These are phyloP conservation scores for Aspergillus sp. DNA, from an alignment of 2,329 filamentous ascomycete genomes.

Conservation along the genomic window DNA sequence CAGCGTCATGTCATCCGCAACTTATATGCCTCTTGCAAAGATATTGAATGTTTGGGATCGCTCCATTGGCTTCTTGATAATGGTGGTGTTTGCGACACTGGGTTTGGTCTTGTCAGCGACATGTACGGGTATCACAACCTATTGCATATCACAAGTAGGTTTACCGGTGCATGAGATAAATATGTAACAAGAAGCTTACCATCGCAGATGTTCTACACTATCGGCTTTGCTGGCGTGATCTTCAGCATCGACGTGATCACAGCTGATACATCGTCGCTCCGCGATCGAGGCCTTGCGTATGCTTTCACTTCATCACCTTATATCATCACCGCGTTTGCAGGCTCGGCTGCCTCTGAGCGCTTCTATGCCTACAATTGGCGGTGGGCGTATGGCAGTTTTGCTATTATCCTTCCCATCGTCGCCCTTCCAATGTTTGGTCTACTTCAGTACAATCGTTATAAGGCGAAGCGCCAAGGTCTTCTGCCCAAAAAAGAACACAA, in stretches of 20 bases:
- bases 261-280: conserved; percentile 61
- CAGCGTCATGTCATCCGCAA: conserved; percentile 56
- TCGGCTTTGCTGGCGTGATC: conserved; percentile 57
- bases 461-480: conserved; percentile 58
- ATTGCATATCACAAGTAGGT: conserved; percentile 56
- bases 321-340: conserved; percentile 62
- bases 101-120: conserved; percentile 62
- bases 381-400: conserved; percentile 64
- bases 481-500: conserved; percentile 40
- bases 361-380: conserved; percentile 52
- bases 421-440: conserved; percentile 57
- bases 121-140: conserved; percentile 61
- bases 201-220: conserved; percentile 56
- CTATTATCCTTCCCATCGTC: conserved; percentile 60
- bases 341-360: conserved; percentile 55
- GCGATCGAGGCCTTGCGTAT: conserved; percentile 61
- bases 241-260: conserved; percentile 61
- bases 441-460: conserved; percentile 55
- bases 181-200: background rate
- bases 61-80: conserved; percentile 56
- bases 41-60: conserved; percentile 64
- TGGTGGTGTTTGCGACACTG: conserved; percentile 47
- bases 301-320: conserved; percentile 64
- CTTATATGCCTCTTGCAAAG: conserved; percentile 62
- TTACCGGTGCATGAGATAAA: background rate